Conservation (phyloP, 371 early-diverging fungal species). For the Umbelopsis sp. region DNA sequence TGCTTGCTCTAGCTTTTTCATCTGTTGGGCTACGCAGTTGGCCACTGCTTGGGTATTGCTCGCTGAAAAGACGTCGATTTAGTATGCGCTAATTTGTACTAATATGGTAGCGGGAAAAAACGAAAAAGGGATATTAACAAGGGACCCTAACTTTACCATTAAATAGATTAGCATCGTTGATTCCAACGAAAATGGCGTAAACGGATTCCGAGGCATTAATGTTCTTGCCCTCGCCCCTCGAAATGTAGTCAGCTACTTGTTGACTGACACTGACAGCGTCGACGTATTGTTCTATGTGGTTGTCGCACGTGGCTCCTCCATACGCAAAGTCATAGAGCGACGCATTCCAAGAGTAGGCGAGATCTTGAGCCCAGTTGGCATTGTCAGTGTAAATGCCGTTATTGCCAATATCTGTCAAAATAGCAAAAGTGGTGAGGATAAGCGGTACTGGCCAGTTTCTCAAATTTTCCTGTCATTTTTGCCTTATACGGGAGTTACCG, state of each 20-base stretch:
- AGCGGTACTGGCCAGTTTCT: background rate
- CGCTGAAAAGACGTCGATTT: background rate
- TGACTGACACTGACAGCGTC: constrained; percentile 43
- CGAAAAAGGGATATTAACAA: background rate
- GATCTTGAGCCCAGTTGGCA: constrained; percentile 36
- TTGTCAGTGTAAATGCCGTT: constrained; percentile 35
- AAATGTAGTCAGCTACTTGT: constrained; percentile 19
- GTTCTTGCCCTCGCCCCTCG: background rate
- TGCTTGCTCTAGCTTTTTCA: background rate
- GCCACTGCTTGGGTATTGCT: constrained; percentile 5
- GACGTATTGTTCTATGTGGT: constrained; percentile 30
- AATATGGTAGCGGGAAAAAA: background rate
- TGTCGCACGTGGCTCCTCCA: constrained; percentile 46
- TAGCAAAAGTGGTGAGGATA: background rate
- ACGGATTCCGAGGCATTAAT: constrained; percentile 39
- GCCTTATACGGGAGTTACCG: constrained; percentile 3
- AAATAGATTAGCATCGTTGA: constrained; percentile 35
- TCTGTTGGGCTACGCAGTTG: constrained; percentile 4
- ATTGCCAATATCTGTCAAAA: constrained; percentile 7
- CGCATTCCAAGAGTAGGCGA: constrained; percentile 48
- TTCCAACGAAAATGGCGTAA: constrained; percentile 44
- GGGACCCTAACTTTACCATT: background rate
- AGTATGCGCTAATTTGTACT: background rate
- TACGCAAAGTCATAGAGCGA: constrained; percentile 47
- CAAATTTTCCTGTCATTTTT: constrained; percentile 6